Percentiles rank a stretch among this genome's conserved stretches.
phyloP scores from a whole-genome alignment of 768 basidiomycete genomes.

The Rossbeevera mucosa region DNA sequence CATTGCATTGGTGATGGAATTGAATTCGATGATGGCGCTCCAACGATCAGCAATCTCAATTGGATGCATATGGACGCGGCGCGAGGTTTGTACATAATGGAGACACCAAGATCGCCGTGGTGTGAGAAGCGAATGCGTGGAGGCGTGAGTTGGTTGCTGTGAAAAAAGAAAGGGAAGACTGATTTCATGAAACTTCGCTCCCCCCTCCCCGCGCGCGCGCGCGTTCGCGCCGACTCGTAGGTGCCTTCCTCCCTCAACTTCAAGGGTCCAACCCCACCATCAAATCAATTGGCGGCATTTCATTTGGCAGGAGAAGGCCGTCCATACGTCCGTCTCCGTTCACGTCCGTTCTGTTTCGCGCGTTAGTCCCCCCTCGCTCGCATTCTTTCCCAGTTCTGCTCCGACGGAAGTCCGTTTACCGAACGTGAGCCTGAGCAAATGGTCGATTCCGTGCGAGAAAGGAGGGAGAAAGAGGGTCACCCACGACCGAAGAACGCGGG shows the following conservation, averaged over 20 bases:
- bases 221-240: not conserved
- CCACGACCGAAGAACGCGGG: not conserved
- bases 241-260: not conserved
- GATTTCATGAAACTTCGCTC: constrained; percentile 7
- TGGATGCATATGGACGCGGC: not conserved
- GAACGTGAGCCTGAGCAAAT: not conserved
- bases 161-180: not conserved
- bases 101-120: constrained; percentile 19
- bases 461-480: not conserved
- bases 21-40: not conserved
- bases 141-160: constrained; percentile 7
- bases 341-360: not conserved
- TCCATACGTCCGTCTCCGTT: not conserved
- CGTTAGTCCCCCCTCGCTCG: constrained; percentile 3
- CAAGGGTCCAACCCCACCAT: not conserved
- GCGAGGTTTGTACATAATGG: constrained; percentile 13
- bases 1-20: not conserved
- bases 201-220: not conserved
- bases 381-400: constrained; percentile 4
- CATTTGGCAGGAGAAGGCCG: constrained; percentile 11
- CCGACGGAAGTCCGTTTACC: not conserved
- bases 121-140: constrained; percentile 21
- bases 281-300: not conserved
- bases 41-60: not conserved
- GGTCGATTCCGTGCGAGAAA: not conserved